Base-by-base conservation (phyloP, 345 rosid species). In the Linum lewisii region DNA sequence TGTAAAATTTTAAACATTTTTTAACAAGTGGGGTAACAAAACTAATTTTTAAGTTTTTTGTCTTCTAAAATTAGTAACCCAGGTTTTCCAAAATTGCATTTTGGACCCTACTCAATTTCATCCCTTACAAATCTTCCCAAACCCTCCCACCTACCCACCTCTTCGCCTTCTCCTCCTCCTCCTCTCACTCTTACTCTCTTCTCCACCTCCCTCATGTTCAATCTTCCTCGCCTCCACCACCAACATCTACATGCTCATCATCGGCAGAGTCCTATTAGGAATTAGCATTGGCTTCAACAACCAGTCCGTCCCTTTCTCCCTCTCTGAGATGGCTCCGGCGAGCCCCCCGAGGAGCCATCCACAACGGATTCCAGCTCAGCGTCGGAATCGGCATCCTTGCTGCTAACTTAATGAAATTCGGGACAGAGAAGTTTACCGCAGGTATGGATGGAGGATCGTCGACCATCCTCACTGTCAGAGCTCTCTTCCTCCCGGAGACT, bases 281-380 rank as follows among this genome's bases (percentile, higher is more conserved):
- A 66, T 86, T 20, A 86, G 97, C 0, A 76, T 86, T 3, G 92
- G 95, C 25, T 86, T 86, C 22, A 77, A 86, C 8, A 90, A 90
- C 66, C 90, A 90, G 92, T 63, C 97, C n/a, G 93, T 87, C n/a
- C 97, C 97, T 2, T 37, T 86, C 1, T 84, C 86, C 29, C 84
- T 87, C 50, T 86, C 90, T 0, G 88, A 90, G 69, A 86, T 90
- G 95, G 97, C 95, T 6, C 90, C 91, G 1, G 78, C 90, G 1
- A 77, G 63, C 68, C 65, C 74, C n/a, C 73, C 80, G 95, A 75
- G 97, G 95, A 78, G 86, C 88, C 24, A 63, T 90, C 73, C 84
- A 75, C 74, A 82, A 69, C 51, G 93, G 93, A 26, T 87, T 90
- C 66, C 88, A 90, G 57, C 71, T 79, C 10, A 71, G 90, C 21